Evolutionary conservation across 2,329 filamentous ascomycete genomes (phyloP).

Genomic region (Thermomyces lanuginosus): DNA sequence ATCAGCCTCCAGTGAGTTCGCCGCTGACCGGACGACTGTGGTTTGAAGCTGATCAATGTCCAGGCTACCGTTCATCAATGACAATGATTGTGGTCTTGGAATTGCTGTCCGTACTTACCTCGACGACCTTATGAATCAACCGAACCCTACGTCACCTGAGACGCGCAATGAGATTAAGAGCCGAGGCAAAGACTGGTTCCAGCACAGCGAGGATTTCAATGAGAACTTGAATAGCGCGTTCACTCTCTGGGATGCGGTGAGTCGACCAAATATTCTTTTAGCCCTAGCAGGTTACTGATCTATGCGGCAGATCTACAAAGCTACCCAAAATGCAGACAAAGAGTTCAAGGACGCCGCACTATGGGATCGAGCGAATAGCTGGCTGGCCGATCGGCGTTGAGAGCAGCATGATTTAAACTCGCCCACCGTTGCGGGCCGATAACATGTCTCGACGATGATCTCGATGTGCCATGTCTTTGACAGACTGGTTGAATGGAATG

Average conservation of each 20-base stretch:
- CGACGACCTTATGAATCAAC: conserved; percentile 38
- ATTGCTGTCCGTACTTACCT: conserved; percentile 34
- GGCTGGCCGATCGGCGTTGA: conserved; percentile 33
- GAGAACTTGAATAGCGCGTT: conserved; percentile 45
- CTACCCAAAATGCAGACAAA: conserved; percentile 38
- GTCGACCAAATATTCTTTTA: conserved; percentile 14
- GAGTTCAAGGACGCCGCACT: conserved; percentile 36
- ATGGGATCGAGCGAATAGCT: conserved; percentile 45
- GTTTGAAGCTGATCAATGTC: conserved; percentile 5
- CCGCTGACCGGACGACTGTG: background rate
- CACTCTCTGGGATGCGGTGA: conserved; percentile 48
- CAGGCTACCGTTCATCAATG: conserved; percentile 29
- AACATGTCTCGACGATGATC: background rate
- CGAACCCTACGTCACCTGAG: conserved; percentile 36
- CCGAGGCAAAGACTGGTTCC: conserved; percentile 44
- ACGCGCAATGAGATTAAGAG: conserved; percentile 35
- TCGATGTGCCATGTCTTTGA: background rate
- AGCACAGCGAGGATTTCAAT: conserved; percentile 41
- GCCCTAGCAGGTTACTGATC: conserved; percentile 7
- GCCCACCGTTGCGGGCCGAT: background rate
- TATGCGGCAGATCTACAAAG: conserved; percentile 36
- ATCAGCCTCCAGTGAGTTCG: conserved; percentile 53
- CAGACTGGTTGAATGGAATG: no score
- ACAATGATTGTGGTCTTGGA: conserved; percentile 31
- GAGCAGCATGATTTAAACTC: background rate